A percentile compares a stretch with the other conserved stretches of the same genome.
Evolutionary conservation across 305 asterid genomes (phyloP).

Genomic region (Fraxinus floribunda): DNA sequence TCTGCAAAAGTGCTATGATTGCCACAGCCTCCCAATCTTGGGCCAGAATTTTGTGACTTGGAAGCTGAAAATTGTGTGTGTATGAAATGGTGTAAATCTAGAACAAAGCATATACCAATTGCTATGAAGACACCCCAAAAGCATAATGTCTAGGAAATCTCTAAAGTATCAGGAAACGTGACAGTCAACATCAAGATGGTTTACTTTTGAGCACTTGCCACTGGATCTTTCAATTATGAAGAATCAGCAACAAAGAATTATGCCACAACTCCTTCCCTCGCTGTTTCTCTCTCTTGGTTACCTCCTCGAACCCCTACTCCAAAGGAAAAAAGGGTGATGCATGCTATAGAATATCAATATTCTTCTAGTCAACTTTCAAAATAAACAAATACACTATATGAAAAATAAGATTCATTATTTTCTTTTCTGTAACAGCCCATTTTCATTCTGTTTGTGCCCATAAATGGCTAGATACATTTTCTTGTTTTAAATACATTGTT

Average conservation of each 20-base stretch:
- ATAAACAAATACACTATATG: neutral
- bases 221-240: slow-evolving; percentile 2
- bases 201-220: slow-evolving; percentile 7
- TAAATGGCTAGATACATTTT: neutral
- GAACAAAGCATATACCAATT: slow-evolving; percentile 37
- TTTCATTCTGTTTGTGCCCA: neutral
- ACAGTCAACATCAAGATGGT: slow-evolving; percentile 4
- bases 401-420: neutral
- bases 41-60: slow-evolving; percentile 21
- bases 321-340: neutral
- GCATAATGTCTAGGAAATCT: slow-evolving; percentile 82
- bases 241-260: neutral
- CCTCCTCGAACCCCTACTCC: neutral
- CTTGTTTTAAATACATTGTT: neutral
- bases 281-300: neutral
- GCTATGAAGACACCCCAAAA: slow-evolving; percentile 88
- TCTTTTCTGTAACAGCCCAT: slow-evolving; percentile 6
- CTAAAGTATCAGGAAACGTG: slow-evolving; percentile 30
- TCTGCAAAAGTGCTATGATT: slow-evolving; percentile 50
- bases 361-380: neutral
- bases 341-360: neutral
- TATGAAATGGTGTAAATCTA: neutral
- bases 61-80: slow-evolving; percentile 17
- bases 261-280: neutral
- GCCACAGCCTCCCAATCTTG: slow-evolving; percentile 59